Conservation (phyloP, 208 protist species). For the Trypanosoma grayi region DNA sequence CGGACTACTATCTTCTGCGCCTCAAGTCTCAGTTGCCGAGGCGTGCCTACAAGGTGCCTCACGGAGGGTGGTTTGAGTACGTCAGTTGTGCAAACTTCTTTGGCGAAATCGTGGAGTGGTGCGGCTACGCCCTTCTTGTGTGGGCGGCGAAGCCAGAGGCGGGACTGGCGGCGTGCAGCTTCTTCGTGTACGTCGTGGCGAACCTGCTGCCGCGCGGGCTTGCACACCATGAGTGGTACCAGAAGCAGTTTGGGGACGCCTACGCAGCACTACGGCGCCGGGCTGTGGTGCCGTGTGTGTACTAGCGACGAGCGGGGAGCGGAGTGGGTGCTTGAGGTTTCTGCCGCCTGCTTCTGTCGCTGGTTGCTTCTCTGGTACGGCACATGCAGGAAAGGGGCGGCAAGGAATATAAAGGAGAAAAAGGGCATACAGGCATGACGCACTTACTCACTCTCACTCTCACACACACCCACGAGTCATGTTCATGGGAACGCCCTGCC, state of each 20-base stretch:
- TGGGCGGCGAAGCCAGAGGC: slow-evolving; percentile 17
- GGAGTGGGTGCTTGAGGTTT: slow-evolving; percentile 2
- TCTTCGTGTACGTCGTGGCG: slow-evolving; percentile 56
- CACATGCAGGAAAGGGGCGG: too few species aligned
- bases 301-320: slow-evolving; percentile 4
- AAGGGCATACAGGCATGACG: background rate
- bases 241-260: slow-evolving; percentile 40
- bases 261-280: slow-evolving; percentile 43
- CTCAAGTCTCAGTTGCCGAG: slow-evolving; percentile 23
- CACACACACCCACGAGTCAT: too few species aligned
- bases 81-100: slow-evolving; percentile 86
- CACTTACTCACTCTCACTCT: too few species aligned
- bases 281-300: slow-evolving; percentile 41
- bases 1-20: slow-evolving; percentile 53
- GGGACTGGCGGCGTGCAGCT: slow-evolving; percentile 49
- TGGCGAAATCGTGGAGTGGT: slow-evolving; percentile 79
- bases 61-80: slow-evolving; percentile 53
- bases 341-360: background rate
- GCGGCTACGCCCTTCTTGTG: slow-evolving; percentile 54
- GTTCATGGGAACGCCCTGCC: slow-evolving; percentile 58
- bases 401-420: slow-evolving; percentile 1
- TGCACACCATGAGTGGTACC: slow-evolving; percentile 74
- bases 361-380: background rate
- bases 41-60: slow-evolving; percentile 49
- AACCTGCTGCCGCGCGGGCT: slow-evolving; percentile 69